Base-by-base conservation (phyloP, 768 basidiomycete species). In the Calocybe indica region DNA sequence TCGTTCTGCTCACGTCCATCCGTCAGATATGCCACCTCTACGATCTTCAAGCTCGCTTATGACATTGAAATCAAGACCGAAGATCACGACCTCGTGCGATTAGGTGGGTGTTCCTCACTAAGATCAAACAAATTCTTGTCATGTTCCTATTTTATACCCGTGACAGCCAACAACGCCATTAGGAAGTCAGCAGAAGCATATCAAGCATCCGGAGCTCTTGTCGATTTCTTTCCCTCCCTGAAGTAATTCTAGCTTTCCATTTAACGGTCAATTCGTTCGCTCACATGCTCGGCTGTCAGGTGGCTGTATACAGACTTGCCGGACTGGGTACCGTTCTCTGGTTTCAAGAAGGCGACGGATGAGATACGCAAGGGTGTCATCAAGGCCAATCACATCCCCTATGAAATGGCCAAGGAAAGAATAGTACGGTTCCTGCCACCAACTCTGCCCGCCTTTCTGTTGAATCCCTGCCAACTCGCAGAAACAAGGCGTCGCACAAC, bases 301-400 rank as follows among this genome's bases (percentile, higher is more conserved):
- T 66, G 75, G 53, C 22, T 22, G 22, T 22, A 22, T 22, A 22
- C 22, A 22, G 22, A 22, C 22, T 68, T 78, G 32, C 76, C 76
- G 7, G 69, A 69, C 9, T 78, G 76, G 76, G 69, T 69, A 6
- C 76, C 76, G 7, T 73, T 74, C 43, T 62, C 70, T 2, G 62
- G 62, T 10, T 76, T 78, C 58, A 78, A 76, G 50, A 64, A 69
- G 6, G 68, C 68, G 29, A 74, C 76, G 8, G 53, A 62, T 28
- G 61, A 68, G 54, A 63, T 70, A n/a, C 69, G 68, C 36, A 65
- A 65, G 54, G 70, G 71, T 5, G 76, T 78, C 9, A 66, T 70
- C 35, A 66, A 55, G 29, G 72, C 76, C 72, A 72, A 76, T 62
- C 64, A 74, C 48, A 58, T 73, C 14, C 79, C 79, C 1, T 80